These are phyloP conservation scores for Eremochloa ophiuroides DNA, from an alignment of 176 grass and related monocot genomes.

Conservation along the genomic window DNA sequence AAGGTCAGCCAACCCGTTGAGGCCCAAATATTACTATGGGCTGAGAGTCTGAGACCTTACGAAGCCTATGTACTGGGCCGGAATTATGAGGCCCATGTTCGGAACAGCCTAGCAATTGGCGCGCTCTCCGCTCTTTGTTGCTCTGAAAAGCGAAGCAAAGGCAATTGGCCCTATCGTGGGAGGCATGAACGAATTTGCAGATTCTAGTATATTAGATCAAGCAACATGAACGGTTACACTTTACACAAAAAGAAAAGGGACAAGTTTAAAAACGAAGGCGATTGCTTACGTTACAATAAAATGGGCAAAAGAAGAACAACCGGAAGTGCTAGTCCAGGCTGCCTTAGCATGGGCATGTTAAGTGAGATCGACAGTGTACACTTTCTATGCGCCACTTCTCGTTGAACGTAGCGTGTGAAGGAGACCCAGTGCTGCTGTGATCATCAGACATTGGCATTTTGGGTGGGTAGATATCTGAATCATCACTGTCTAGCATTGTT, in stretches of 20 bases:
- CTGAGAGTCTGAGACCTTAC: neutral
- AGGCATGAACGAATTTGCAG: neutral
- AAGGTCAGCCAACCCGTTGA: neutral
- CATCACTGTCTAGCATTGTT: conserved; percentile 20
- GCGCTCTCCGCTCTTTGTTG: neutral
- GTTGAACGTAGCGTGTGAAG: neutral
- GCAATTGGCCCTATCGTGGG: neutral
- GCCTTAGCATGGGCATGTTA: neutral
- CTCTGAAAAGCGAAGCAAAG: neutral
- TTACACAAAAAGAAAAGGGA: neutral
- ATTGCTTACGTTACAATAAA: neutral
- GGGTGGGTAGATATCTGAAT: neutral
- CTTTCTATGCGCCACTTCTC: neutral
- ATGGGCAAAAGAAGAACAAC: neutral
- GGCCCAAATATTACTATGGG: neutral
- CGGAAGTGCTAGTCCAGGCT: neutral
- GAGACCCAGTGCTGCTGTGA: neutral
- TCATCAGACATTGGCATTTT: neutral
- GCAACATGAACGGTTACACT: neutral
- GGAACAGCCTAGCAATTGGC: neutral
- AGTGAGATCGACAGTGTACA: neutral
- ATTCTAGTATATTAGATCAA: neutral
- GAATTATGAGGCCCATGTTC: neutral
- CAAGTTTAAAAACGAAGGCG: neutral
- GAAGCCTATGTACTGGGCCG: neutral